A percentile compares a stretch with the other conserved stretches of the same genome.
Evolutionary conservation across 2,329 filamentous ascomycete genomes (phyloP).

Genomic region (Malbranchea cinnamomea): DNA sequence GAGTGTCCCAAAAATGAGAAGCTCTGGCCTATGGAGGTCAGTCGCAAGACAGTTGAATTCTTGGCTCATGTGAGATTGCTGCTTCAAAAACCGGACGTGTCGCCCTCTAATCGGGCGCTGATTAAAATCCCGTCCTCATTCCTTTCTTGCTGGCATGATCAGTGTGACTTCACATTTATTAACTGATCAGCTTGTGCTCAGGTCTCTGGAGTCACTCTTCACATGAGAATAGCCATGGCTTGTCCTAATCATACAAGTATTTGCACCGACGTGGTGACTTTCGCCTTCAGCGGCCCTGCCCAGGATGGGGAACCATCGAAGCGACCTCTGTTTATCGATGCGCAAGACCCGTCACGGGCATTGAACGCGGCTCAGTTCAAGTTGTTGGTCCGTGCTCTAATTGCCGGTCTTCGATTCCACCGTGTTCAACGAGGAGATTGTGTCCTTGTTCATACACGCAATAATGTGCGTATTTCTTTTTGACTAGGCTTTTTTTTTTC

Average conservation of each 20-base stretch:
- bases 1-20: too few species aligned
- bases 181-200: too few species aligned
- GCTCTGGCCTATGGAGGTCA: too few species aligned
- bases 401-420: slow-evolving; percentile 34
- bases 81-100: too few species aligned
- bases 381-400: slow-evolving; percentile 32
- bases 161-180: too few species aligned
- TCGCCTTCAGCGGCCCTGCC: background rate
- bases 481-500: background rate
- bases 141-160: too few species aligned
- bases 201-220: too few species aligned
- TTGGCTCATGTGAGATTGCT: too few species aligned
- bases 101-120: background rate
- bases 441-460: slow-evolving; percentile 41
- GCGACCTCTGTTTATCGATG: slow-evolving; percentile 37
- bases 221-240: too few species aligned
- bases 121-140: background rate
- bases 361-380: slow-evolving; percentile 34
- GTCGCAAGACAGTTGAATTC: too few species aligned
- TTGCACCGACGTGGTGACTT: background rate
- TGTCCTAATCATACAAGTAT: background rate
- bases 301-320: slow-evolving; percentile 4
- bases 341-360: slow-evolving; percentile 28
- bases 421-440: slow-evolving; percentile 37
- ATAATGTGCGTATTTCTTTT: slow-evolving; percentile 28